Evolutionary conservation across 768 basidiomycete species (phyloP).

Genomic region (Pluteus cervinus): DNA sequence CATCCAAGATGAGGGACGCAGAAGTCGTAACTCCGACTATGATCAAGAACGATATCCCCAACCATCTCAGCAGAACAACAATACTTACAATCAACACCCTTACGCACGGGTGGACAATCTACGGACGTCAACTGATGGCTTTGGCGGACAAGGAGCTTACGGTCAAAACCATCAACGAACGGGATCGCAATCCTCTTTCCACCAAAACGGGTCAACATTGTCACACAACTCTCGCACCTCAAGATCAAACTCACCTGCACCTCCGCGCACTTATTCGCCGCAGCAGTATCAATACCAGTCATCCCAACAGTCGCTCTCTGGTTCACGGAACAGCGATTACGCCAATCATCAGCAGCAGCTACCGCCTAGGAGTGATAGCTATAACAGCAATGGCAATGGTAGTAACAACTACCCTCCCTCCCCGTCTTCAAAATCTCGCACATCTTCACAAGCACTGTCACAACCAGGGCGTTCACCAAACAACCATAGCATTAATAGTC

Average conservation of each 20-base stretch:
- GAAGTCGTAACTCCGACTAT: conserved; percentile 63
- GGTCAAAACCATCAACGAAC: conserved; percentile 46
- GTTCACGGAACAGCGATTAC: conserved; percentile 21
- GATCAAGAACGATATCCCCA: conserved; percentile 51
- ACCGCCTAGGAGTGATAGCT: too few relatives aligned
- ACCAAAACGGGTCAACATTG: too few relatives aligned
- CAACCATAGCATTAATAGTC: conserved; percentile 52
- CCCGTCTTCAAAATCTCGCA: conserved; percentile 42
- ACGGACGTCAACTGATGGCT: conserved; percentile 32
- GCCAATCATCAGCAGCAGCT: too few relatives aligned
- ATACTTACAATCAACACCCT: conserved; percentile 32
- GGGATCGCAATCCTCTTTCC: conserved; percentile 42
- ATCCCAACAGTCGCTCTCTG: conserved; percentile 30
- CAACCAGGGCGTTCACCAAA: conserved; percentile 54
- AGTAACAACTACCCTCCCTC: conserved; percentile 26
- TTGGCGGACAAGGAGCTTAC: conserved; percentile 34
- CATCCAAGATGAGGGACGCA: conserved; percentile 32
- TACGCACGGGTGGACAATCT: conserved; percentile 28
- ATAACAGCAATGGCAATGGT: too few relatives aligned
- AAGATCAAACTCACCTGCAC: too few relatives aligned
- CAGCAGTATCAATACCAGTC: conserved; percentile 34
- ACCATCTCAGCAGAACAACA: conserved; percentile 32
- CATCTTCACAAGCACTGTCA: conserved; percentile 48
- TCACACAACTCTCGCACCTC: too few relatives aligned
- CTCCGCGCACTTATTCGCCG: conserved; percentile 28